phyloP scores from a whole-genome alignment of 169 alveolate species.

The Amoebophrya sp. region DNA sequence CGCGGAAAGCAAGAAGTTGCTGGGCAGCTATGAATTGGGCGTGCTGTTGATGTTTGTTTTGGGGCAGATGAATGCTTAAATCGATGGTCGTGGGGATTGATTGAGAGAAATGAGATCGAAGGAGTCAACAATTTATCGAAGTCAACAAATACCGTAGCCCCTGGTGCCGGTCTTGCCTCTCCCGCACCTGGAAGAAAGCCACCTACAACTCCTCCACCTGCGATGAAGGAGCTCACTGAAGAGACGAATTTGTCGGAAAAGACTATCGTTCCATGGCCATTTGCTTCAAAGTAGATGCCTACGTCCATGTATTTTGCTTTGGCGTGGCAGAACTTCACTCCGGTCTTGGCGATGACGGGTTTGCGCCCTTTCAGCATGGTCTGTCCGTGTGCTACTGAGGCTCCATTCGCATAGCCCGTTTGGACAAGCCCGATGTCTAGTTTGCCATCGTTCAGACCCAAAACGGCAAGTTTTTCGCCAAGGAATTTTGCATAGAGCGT shows the following conservation, averaged over 20 bases:
- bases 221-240: no score
- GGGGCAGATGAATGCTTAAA: no score
- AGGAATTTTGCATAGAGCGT: slow-evolving; percentile 53
- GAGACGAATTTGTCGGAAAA: slow-evolving; percentile 14
- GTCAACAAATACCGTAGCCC: no score
- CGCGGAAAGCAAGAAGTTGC: slow-evolving; percentile 36
- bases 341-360: slow-evolving; percentile 28
- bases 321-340: slow-evolving; percentile 35
- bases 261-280: slow-evolving; percentile 83
- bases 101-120: no score
- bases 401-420: slow-evolving; percentile 82
- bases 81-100: no score
- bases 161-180: no score
- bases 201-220: no score
- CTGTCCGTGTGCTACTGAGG: slow-evolving; percentile 54
- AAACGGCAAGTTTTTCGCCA: slow-evolving; percentile 24
- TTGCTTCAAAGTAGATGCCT: slow-evolving; percentile 79
- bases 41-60: neutral
- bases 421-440: slow-evolving; percentile 63
- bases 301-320: slow-evolving; percentile 67
- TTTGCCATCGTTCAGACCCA: neutral
- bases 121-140: no score
- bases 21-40: neutral
- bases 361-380: slow-evolving; percentile 32
- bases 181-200: no score